These are phyloP conservation scores for Metschnikowia colocasiae DNA, from an alignment of 805 yeast genomes.

Conservation along the genomic window DNA sequence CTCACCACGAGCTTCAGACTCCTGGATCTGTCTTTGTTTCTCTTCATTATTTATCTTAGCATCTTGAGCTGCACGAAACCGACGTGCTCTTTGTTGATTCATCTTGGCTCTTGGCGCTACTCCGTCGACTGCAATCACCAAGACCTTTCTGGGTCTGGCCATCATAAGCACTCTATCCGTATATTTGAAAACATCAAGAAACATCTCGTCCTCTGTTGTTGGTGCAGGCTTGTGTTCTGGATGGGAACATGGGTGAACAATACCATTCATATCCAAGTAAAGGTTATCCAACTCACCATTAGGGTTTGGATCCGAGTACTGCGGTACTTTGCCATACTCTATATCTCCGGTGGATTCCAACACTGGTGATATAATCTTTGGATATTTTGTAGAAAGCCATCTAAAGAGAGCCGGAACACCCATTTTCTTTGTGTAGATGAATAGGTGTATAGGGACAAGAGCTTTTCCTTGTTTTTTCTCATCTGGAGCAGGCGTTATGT, in stretches of 20 bases:
- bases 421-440: constrained; percentile 37
- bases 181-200: constrained; percentile 85
- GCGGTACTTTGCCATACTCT: constrained; percentile 21
- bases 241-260: constrained; percentile 98
- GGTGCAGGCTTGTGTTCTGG: constrained; percentile 97
- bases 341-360: constrained; percentile 66
- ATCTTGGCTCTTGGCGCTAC: constrained; percentile 98
- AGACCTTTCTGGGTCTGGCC: constrained; percentile 92
- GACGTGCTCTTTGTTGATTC: constrained; percentile 94
- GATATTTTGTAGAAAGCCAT: constrained; percentile 91
- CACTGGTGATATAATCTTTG: constrained; percentile 90
- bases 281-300: constrained; percentile 94
- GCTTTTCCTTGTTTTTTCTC: constrained; percentile 1
- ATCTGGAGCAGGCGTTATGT: constrained; percentile 1
- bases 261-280: constrained; percentile 97
- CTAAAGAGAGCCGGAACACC: constrained; percentile 98
- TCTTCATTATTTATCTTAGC: constrained; percentile 77
- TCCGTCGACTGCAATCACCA: constrained; percentile 97
- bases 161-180: constrained; percentile 87
- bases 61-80: constrained; percentile 89
- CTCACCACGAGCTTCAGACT: constrained; percentile 64
- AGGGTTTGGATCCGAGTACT: constrained; percentile 75
- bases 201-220: constrained; percentile 94
- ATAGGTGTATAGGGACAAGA: not conserved
- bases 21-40: constrained; percentile 55